Evolutionary conservation across 2,329 filamentous ascomycete species (phyloP).

Genomic region (Thelonectria olida): DNA sequence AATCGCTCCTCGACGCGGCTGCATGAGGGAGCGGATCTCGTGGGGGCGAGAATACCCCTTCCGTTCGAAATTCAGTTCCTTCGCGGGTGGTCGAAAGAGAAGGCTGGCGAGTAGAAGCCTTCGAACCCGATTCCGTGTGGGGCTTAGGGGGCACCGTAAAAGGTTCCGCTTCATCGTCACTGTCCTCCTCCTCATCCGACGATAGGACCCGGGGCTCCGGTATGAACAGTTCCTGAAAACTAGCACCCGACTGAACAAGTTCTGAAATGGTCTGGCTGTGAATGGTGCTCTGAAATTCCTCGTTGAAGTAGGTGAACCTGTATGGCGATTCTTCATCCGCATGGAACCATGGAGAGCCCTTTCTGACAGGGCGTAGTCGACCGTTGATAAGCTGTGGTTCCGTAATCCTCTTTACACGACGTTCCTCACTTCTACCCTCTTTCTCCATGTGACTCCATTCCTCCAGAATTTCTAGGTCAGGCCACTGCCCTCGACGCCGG

Average conservation of each 20-base stretch:
- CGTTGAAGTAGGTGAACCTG: conserved; percentile 98
- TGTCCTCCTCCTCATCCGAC: conserved; percentile 77
- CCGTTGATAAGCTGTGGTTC: conserved; percentile 94
- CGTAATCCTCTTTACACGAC: conserved; percentile 88
- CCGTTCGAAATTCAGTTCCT: conserved; percentile 23
- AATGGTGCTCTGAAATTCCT: conserved; percentile 94
- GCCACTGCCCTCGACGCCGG: conserved; percentile 80
- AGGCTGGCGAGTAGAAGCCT: conserved; percentile 55
- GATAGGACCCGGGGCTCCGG: conserved; percentile 82
- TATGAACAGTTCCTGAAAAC: conserved; percentile 88
- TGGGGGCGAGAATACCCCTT: conserved; percentile 41
- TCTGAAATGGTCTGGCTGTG: conserved; percentile 96
- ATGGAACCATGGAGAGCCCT: conserved; percentile 85
- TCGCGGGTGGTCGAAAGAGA: conserved; percentile 49
- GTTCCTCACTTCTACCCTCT: conserved; percentile 79
- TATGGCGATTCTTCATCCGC: conserved; percentile 91
- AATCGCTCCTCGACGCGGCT: conserved; percentile 46
- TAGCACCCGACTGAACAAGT: conserved; percentile 83
- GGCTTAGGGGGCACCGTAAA: conserved; percentile 35
- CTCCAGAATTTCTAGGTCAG: conserved; percentile 83
- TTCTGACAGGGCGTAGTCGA: conserved; percentile 80
- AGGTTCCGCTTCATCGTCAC: conserved; percentile 65
- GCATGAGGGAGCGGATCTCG: conserved; percentile 44
- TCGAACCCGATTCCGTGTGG: conserved; percentile 52
- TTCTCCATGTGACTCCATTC: conserved; percentile 94